Evolutionary conservation across 2,329 filamentous ascomycete genomes (phyloP), one percentile per base, ranked within the genome.

Genomic region (Clathrospora elynae): DNA sequence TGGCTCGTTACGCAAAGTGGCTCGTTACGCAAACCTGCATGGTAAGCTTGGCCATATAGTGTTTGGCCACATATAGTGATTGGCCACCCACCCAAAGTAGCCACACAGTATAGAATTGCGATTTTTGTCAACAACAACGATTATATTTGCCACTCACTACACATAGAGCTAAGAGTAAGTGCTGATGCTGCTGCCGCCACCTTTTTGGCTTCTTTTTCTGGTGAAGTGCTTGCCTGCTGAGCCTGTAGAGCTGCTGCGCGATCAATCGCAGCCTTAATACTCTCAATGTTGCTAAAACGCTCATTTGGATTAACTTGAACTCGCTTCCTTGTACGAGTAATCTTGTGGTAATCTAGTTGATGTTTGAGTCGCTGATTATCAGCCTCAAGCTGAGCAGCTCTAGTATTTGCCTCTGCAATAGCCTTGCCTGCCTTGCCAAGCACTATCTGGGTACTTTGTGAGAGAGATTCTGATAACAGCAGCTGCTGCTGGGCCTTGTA

Each of bases 221-320:
- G 10, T 12, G 24, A 11, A 23, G 11, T 30, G 5, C 6, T 10
- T 17, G 5, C 17, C 5, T n/a, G 12, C n/a, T 33, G 5, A 30
- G 35, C 39, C 35, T 43, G 13, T 20, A 14, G n/a, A 35, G 24
- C 30, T 24, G 24, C 38, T 22, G 28, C 18, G 6, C 20, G 8
- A 10, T 39, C 6, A 25, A 49, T 31, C 8, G 42, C 47, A 32
- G 32, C 42, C 28, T 23, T 34, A 10, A 42, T 42, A 23, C 6
- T 35, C 23, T 42, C 33, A 16, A 45, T 18, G 18, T 38, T 51
- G 22, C 36, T 29, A 49, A 54, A 50, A 3, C 47, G 34, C 24
- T 49, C 11, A 49, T 54, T 54, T 42, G 35, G 47, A 17, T 54
- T 28, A 16, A 46, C 13, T 23, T 41, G 34, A 44, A 54, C 38